Conservation (phyloP, 257 asterid genomes). For the Henckelia pumila region DNA sequence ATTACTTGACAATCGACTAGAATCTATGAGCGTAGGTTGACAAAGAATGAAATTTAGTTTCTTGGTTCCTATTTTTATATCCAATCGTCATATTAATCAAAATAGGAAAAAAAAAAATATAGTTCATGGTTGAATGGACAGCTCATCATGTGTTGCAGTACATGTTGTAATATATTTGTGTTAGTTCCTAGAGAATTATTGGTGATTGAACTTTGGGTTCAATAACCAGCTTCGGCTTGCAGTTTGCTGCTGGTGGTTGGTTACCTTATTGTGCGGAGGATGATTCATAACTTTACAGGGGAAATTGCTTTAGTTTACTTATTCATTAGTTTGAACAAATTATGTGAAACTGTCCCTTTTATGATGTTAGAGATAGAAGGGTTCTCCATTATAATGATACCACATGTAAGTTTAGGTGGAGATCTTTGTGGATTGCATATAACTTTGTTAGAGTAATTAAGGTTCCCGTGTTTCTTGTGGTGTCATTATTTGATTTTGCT, state of each 20-base stretch:
- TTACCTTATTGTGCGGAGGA: background rate
- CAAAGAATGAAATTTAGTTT: background rate
- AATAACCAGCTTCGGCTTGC: background rate
- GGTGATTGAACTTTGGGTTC: background rate
- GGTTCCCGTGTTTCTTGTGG: background rate
- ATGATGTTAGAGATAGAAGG: background rate
- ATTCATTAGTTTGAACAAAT: background rate
- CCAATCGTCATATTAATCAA: background rate
- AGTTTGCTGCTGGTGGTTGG: background rate
- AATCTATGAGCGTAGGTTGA: background rate
- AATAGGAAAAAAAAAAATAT: background rate
- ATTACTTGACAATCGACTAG: background rate
- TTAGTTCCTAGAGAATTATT: background rate
- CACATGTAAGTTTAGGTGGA: too few species aligned
- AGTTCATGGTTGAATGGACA: too few species aligned
- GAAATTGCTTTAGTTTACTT: background rate
- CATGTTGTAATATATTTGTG: background rate
- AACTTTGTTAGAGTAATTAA: background rate
- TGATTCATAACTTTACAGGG: background rate
- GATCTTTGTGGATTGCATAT: background rate
- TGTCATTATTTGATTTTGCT: background rate
- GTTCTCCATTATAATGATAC: background rate
- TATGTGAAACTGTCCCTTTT: background rate
- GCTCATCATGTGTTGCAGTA: background rate
- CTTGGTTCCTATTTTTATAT: background rate